These are phyloP conservation scores for Lipomyces yamadae DNA, from an alignment of 805 yeast genomes.

Conservation along the genomic window DNA sequence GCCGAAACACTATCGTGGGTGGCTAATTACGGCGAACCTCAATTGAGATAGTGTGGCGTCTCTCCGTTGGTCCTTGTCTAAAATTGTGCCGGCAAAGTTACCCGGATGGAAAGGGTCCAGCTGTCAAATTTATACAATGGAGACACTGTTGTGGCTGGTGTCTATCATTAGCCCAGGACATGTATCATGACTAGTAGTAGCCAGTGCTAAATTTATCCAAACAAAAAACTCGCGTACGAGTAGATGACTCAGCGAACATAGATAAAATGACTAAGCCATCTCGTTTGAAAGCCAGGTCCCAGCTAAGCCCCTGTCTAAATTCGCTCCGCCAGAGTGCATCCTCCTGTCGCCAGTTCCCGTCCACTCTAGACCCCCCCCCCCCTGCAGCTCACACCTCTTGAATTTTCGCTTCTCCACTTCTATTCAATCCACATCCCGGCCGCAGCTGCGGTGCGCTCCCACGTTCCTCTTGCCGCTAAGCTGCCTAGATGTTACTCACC, in stretches of 20 bases:
- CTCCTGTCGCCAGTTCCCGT: background rate
- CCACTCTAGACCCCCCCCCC: background rate
- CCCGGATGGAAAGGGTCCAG: background rate
- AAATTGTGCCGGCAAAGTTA: background rate
- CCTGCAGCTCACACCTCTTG: background rate
- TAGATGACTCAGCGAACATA: background rate
- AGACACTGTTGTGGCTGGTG: background rate
- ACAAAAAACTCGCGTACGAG: background rate
- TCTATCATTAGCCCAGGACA: background rate
- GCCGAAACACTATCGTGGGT: background rate
- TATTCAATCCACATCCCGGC: background rate
- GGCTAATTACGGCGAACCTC: background rate
- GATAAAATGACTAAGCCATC: background rate
- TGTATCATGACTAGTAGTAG: background rate
- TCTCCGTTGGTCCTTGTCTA: background rate
- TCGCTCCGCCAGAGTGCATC: background rate
- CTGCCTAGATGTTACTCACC: constrained; percentile 7
- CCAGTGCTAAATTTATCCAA: background rate
- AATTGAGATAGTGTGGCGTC: background rate
- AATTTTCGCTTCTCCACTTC: background rate
- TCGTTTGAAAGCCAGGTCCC: background rate
- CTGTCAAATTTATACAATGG: background rate
- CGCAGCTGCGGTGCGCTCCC: constrained; percentile 4
- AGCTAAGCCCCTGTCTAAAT: constrained; percentile 5
- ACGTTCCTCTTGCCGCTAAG: background rate